These are phyloP conservation scores for Nakazawaea pomicola DNA, from an alignment of 805 yeast genomes.

Conservation along the genomic window DNA sequence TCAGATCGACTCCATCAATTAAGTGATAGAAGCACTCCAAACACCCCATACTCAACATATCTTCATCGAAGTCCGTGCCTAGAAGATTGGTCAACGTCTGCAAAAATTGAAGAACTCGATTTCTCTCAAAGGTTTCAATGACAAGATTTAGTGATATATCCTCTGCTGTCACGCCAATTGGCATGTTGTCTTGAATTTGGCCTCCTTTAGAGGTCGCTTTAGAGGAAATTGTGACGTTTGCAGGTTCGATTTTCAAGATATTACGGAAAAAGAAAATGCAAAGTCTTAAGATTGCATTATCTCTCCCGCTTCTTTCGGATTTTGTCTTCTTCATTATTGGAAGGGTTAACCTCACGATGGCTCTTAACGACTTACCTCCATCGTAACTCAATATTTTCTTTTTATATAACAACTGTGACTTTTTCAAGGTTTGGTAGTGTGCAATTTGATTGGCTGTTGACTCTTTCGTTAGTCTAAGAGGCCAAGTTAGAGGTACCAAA, in stretches of 20 bases:
- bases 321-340: conserved; percentile 50
- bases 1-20: conserved; percentile 48
- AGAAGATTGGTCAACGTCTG: conserved; percentile 66
- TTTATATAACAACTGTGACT: conserved; percentile 69
- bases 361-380: conserved; percentile 59
- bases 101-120: conserved; percentile 68
- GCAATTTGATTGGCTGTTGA: conserved; percentile 53
- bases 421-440: conserved; percentile 55
- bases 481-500: conserved; percentile 83
- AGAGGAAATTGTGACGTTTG: conserved; percentile 44
- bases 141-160: conserved; percentile 66
- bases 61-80: conserved; percentile 57
- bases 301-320: conserved; percentile 60
- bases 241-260: conserved; percentile 71
- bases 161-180: conserved; percentile 51
- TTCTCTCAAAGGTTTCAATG: conserved; percentile 53
- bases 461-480: conserved; percentile 55
- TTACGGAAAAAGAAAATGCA: conserved; percentile 75
- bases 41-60: conserved; percentile 54
- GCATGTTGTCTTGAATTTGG: conserved; percentile 37
- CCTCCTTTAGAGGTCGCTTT: conserved; percentile 30
- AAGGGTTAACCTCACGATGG: conserved; percentile 63
- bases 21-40: conserved; percentile 68
- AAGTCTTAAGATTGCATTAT: conserved; percentile 65
- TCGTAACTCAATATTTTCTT: conserved; percentile 53